A percentile compares a stretch with the other conserved stretches of the same genome.
Conservation (phyloP, 1,284 basidiomycete genomes). For the Pseudozyma thailandica region DNA sequence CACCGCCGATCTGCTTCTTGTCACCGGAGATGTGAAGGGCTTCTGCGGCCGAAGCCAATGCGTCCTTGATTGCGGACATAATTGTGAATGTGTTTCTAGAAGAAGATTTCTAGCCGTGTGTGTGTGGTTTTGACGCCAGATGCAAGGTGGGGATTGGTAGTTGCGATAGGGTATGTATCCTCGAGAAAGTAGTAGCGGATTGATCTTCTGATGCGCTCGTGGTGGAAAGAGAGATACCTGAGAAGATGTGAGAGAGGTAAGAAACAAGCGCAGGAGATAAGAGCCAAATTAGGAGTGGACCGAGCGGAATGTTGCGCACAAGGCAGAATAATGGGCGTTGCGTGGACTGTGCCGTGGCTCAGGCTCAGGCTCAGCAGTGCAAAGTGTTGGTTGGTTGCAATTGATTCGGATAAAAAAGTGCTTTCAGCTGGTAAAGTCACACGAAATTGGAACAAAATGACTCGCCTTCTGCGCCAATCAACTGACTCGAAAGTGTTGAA, state of each 20-base stretch:
- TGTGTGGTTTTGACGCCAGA: not conserved
- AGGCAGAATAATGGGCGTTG: not conserved
- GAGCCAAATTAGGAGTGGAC: constrained; percentile 1
- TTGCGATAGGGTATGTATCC: not conserved
- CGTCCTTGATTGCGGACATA: constrained; percentile 63
- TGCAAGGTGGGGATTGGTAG: not conserved
- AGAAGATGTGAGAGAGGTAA: not conserved
- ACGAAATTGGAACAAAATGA: too few species aligned
- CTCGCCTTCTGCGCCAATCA: too few species aligned
- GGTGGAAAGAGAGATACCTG: not conserved
- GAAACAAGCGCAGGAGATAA: not conserved
- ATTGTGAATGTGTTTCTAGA: constrained; percentile 13
- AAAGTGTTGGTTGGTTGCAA: too few species aligned
- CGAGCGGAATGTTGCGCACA: constrained; percentile 1
- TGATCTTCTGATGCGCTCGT: not conserved
- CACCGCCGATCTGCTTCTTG: constrained; percentile 42
- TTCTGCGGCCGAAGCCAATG: constrained; percentile 54
- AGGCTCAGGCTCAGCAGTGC: not conserved
- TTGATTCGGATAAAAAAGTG: too few species aligned
- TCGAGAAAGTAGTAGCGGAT: too few species aligned
- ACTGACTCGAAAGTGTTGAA: too few species aligned
- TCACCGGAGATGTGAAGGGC: constrained; percentile 54
- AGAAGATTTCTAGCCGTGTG: not conserved
- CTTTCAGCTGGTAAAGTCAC: too few species aligned
- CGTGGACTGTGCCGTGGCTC: not conserved